Percentiles rank a stretch among this genome's conserved stretches.
Evolutionary conservation across 176 grass and related monocot species (phyloP).

Genomic region (Otatea glauca): DNA sequence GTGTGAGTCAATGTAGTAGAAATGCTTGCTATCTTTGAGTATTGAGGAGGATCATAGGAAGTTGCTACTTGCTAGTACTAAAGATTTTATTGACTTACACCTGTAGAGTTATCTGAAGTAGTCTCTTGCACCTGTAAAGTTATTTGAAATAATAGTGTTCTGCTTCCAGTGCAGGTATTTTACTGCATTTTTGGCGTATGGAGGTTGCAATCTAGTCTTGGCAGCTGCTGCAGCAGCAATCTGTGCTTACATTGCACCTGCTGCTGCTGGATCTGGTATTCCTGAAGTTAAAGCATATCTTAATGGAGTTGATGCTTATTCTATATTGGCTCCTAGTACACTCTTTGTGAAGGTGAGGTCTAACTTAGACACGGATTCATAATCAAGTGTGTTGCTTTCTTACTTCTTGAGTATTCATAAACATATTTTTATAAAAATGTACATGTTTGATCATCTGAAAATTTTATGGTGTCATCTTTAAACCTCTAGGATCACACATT

Average conservation of each 20-base stretch:
- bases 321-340: conserved; percentile 85
- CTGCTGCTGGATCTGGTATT: conserved; percentile 96
- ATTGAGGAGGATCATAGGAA: not conserved
- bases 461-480: too few species aligned
- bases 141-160: conserved; percentile 39
- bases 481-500: too few species aligned
- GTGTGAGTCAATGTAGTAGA: not conserved
- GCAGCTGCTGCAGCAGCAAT: conserved; percentile 67
- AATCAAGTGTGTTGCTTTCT: not conserved
- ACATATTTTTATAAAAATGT: too few species aligned
- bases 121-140: not conserved
- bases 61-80: not conserved
- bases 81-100: not conserved
- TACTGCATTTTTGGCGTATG: conserved; percentile 70
- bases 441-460: too few species aligned
- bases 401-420: conserved; percentile 9
- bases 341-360: conserved; percentile 83
- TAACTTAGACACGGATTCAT: not conserved
- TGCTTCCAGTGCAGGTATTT: conserved; percentile 84
- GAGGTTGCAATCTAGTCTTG: conserved; percentile 72
- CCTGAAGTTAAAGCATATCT: conserved; percentile 98
- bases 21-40: not conserved
- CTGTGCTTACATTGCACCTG: conserved; percentile 89
- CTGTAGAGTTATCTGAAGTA: conserved; percentile 39
- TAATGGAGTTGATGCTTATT: conserved; percentile 88